Percentiles rank a stretch among this genome's conserved stretches.
Evolutionary conservation across 2,329 filamentous ascomycete genomes (phyloP).

Genomic region (Teratosphaeria zuluensis): DNA sequence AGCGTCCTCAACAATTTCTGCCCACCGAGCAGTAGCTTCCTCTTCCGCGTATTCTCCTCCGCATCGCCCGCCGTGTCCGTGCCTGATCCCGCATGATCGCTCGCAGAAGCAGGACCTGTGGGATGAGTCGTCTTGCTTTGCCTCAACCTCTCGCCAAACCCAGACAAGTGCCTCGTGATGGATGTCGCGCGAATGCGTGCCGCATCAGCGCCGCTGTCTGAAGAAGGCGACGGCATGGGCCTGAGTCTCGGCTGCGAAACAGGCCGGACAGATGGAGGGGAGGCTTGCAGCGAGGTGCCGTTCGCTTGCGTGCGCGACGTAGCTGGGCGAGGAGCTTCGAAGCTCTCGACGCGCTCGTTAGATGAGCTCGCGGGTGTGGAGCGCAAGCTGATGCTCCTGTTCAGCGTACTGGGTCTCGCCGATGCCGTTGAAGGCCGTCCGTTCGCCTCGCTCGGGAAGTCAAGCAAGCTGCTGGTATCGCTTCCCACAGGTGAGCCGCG

Average conservation of each 20-base stretch:
- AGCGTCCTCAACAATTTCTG: slow-evolving; percentile 33
- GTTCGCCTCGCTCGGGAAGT: slow-evolving; percentile 11
- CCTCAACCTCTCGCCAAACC: slow-evolving; percentile 21
- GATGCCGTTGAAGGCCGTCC: slow-evolving; percentile 20
- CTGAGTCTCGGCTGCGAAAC: background rate
- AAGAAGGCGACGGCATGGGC: background rate
- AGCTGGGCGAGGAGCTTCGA: background rate
- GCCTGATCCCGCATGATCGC: background rate
- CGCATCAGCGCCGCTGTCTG: background rate
- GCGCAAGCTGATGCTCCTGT: slow-evolving; percentile 14
- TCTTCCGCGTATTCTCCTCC: slow-evolving; percentile 30
- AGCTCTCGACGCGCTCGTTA: background rate
- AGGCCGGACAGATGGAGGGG: background rate
- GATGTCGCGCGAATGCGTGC: slow-evolving; percentile 15
- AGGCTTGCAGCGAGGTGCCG: background rate
- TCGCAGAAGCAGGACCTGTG: background rate
- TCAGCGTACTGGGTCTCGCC: slow-evolving; percentile 18
- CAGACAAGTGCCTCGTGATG: slow-evolving; percentile 20
- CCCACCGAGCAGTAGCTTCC: slow-evolving; percentile 31
- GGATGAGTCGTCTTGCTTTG: slow-evolving; percentile 5
- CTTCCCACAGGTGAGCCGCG: slow-evolving; percentile 9
- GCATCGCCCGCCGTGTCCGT: slow-evolving; percentile 1
- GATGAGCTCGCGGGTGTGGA: slow-evolving; percentile 10
- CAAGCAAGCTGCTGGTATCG: slow-evolving; percentile 18
- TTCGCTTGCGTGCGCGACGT: background rate